phyloP scores from a whole-genome alignment of 345 rosid genomes.

The Eucalyptus sp. region DNA sequence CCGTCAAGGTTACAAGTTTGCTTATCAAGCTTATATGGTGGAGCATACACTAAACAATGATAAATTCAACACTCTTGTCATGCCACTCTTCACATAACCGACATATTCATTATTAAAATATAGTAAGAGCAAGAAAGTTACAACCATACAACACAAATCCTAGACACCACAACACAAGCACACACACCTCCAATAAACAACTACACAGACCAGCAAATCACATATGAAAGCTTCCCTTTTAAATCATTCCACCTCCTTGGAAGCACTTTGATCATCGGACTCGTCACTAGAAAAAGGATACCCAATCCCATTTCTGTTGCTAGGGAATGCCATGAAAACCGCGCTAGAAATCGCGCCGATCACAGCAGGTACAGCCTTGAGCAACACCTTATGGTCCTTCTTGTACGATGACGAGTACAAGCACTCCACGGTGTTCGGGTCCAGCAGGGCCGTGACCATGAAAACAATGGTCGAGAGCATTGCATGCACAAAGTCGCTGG shows the following conservation, averaged over 20 bases:
- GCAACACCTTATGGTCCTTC: constrained; percentile 31
- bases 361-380: constrained; percentile 53
- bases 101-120: background rate
- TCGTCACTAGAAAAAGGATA: constrained; percentile 25
- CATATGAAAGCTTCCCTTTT: background rate
- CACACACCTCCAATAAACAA: background rate
- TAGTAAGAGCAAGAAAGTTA: background rate
- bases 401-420: constrained; percentile 40
- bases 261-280: constrained; percentile 12
- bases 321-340: constrained; percentile 55
- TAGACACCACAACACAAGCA: background rate
- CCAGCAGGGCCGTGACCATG: constrained; percentile 34
- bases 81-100: background rate
- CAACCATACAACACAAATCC: background rate
- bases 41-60: background rate
- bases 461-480: constrained; percentile 37
- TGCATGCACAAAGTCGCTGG: constrained; percentile 60
- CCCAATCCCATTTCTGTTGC: constrained; percentile 69
- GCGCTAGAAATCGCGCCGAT: constrained; percentile 39
- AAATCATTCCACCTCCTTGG: background rate
- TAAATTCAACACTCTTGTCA: background rate
- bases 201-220: background rate
- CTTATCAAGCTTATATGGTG: background rate
- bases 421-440: constrained; percentile 43
- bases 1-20: background rate